These are phyloP conservation scores for Neurospora sp. DNA, from an alignment of 2,329 filamentous ascomycete genomes.

Conservation along the genomic window DNA sequence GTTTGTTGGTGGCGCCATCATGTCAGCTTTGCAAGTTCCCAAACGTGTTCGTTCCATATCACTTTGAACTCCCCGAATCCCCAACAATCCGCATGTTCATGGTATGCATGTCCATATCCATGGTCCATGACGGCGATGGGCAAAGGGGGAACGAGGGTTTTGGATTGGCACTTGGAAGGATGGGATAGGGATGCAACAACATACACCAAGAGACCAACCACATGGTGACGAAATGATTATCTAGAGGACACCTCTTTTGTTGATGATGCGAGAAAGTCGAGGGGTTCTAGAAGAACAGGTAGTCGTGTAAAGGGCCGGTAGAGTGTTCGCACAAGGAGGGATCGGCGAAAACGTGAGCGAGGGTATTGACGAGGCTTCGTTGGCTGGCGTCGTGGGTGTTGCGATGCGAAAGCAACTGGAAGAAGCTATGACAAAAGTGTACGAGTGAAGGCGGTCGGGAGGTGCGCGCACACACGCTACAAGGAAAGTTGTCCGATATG, in stretches of 20 bases:
- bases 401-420: slow-evolving; percentile 6
- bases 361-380: not conserved
- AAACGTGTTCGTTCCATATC: not conserved
- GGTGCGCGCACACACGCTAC: not conserved
- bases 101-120: not conserved
- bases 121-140: not conserved
- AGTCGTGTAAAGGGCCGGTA: not conserved
- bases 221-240: not conserved
- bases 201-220: not conserved
- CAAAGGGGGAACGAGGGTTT: not conserved
- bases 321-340: not conserved
- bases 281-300: not conserved
- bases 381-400: slow-evolving; percentile 8
- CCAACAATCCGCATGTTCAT: not conserved
- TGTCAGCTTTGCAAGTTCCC: slow-evolving; percentile 18
- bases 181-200: not conserved
- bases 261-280: not conserved
- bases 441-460: not conserved
- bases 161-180: not conserved
- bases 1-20: slow-evolving; percentile 7
- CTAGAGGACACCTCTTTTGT: not conserved
- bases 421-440: slow-evolving; percentile 2
- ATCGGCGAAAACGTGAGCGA: not conserved
- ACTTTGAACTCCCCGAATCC: not conserved
- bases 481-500: not conserved